phyloP scores from a whole-genome alignment of 768 basidiomycete genomes.

The Boletus eberwhitei region DNA sequence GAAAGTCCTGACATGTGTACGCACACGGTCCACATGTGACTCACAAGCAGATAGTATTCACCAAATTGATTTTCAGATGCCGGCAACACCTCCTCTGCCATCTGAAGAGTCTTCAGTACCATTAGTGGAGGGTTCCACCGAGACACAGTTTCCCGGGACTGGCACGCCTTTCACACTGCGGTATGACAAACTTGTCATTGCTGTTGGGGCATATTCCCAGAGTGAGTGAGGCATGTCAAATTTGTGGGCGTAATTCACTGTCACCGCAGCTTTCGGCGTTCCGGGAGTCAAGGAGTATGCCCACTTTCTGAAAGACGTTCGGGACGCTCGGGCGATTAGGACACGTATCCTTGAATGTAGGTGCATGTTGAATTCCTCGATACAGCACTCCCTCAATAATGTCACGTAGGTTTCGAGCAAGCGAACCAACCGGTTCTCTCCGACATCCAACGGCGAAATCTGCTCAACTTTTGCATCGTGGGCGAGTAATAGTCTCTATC shows the following conservation, averaged over 20 bases:
- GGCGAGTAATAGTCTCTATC: slow-evolving; percentile 43
- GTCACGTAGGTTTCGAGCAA: slow-evolving; percentile 67
- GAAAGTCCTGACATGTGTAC: slow-evolving; percentile 58
- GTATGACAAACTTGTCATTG: slow-evolving; percentile 82
- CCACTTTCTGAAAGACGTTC: slow-evolving; percentile 78
- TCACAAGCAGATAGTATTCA: background rate
- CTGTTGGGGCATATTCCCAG: slow-evolving; percentile 83
- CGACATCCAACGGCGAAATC: slow-evolving; percentile 66
- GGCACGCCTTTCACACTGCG: slow-evolving; percentile 50
- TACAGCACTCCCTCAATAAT: slow-evolving; percentile 3
- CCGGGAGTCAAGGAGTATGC: slow-evolving; percentile 81
- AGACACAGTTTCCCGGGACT: slow-evolving; percentile 17
- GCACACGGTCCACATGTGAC: slow-evolving; percentile 23
- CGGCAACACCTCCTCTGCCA: slow-evolving; percentile 50
- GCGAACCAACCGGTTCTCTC: slow-evolving; percentile 78
- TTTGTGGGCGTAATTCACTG: background rate
- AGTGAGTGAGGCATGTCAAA: slow-evolving; percentile 43
- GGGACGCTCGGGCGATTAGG: slow-evolving; percentile 70
- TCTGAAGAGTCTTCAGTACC: slow-evolving; percentile 24
- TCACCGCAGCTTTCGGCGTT: slow-evolving; percentile 54
- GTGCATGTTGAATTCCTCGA: slow-evolving; percentile 8
- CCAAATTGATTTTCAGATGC: slow-evolving; percentile 43
- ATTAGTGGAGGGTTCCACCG: slow-evolving; percentile 13
- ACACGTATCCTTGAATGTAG: slow-evolving; percentile 70
- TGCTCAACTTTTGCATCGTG: slow-evolving; percentile 85